A percentile compares a stretch with the other conserved stretches of the same genome.
phyloP scores from a whole-genome alignment of 352 stramenopile genomes.

The Phytophthora pistaciae region DNA sequence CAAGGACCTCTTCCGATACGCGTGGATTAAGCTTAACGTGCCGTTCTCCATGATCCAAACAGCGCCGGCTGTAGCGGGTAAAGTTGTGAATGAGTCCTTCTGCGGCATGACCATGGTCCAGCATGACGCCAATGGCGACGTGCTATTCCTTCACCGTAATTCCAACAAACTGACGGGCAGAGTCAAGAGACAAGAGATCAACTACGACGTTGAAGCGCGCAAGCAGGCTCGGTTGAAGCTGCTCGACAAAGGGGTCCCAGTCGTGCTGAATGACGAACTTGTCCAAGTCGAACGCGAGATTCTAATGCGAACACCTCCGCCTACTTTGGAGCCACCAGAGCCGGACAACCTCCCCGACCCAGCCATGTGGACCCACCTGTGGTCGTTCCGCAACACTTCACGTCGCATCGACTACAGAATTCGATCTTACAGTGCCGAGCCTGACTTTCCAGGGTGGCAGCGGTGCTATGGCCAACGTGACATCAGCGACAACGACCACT shows the following conservation, averaged over 20 bases:
- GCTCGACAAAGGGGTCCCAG: conserved; percentile 12
- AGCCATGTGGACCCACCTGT: conserved; percentile 72
- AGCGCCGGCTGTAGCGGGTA: conserved; percentile 44
- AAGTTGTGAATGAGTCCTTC: conserved; percentile 47
- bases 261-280: conserved; percentile 8
- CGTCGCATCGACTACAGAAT: conserved; percentile 50
- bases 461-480: conserved; percentile 63
- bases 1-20: conserved; percentile 68
- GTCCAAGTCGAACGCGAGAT: conserved; percentile 25
- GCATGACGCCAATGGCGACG: conserved; percentile 37
- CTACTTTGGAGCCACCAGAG: conserved; percentile 26
- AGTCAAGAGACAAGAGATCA: conserved; percentile 31
- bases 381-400: conserved; percentile 60
- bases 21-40: conserved; percentile 56
- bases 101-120: conserved; percentile 66
- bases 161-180: conserved; percentile 46
- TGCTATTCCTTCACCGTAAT: conserved; percentile 66
- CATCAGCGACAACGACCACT: conserved; percentile 41
- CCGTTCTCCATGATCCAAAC: conserved; percentile 57
- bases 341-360: conserved; percentile 47
- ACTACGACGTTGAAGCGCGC: conserved; percentile 30
- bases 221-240: conserved; percentile 30
- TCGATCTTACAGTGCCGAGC: conserved; percentile 54
- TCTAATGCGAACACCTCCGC: conserved; percentile 22
- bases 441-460: conserved; percentile 51